Base-by-base conservation (phyloP, 1,284 basidiomycete genomes). In the Taiwanofungus camphoratus region DNA sequence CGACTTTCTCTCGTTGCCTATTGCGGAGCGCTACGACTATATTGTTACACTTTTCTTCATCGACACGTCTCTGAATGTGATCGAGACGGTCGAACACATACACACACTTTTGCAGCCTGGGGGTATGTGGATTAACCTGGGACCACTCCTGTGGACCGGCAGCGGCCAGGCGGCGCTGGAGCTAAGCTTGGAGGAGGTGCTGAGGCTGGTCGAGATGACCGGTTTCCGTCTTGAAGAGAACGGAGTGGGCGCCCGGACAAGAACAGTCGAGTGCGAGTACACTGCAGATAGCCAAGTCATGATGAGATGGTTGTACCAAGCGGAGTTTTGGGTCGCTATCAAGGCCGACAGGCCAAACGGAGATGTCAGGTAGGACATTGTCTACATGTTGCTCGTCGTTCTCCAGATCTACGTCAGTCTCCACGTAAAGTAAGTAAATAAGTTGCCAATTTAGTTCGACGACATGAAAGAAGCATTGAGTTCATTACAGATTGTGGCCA, bases 1-100 rank as follows among this genome's bases (percentile, higher is more conserved):
- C 18, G 78, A 84, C 53, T 84, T 84, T 52, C 60, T 80, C 21
- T 61, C 62, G 2, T 52, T 76, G 50, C 46, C 45, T 3, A 45
- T 12, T 7, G 41, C 5, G 6, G 20, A 20, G 11, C 70, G 72
- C 4, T 82, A 77, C 58, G 76, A 82, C 56, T 74, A 65, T 51
- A 65, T 83, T 49, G 69, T 79, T 8, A 83, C 81, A 4, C 67
- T 83, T 8, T 84, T 82, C 65, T 85, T 85, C 67, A 77, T 85
- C 56, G 79, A 80, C 64, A 83, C 80, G 9, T 79, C 81, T 1
- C 59, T 73, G 34, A 79, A 83, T 54, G 67, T 76, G 16, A 64
- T 82, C 44, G 59, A 70, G 5, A 76, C 77, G 3, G 60, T 77
- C 41, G 63, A 70, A 39, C 74, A 79, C 20, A 77, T 82, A 23